Base-by-base conservation (phyloP, 768 basidiomycete genomes). In the Naganishia antarctica region DNA sequence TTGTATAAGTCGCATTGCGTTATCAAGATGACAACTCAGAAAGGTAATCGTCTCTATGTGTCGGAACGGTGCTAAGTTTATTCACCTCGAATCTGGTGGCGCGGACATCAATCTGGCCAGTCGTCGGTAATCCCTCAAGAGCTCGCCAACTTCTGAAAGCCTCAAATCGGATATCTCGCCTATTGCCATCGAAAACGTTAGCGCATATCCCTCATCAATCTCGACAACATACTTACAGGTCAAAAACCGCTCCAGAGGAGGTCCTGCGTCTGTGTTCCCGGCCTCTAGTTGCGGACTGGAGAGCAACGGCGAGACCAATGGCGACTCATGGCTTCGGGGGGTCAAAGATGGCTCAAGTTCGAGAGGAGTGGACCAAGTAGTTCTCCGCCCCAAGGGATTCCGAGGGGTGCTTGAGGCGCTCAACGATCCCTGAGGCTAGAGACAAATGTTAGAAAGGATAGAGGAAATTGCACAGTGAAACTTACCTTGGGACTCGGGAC, bases 121-220 rank as follows among this genome's bases (percentile, higher is more conserved):
- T 46, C 87, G 80, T 68, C 84, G 83, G 76, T 96, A 97, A 68
- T 96, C 93, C 32, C 80, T 78, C 73, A 98, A 78, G 45, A 99
- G 80, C 68, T 87, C 84, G 0, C 81, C 84, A 1, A 97, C 85
- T 69, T 99, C 94, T 0, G 86, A 84, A 26, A 97, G 78, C 60
- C 82, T 83, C 60, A 98, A 76, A 66, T 98, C 94, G 60, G 86
- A 88, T 49, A 84, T 83, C 0, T 83, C 79, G 67, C 86, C 51
- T 87, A 66, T 74, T 92, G 91, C 12, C 87, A 83, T 48, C 81
- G 79, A 46, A 83, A 85, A n/a, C n/a, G n/a, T 0, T 87, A 90
- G 83, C 64, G 9, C 46, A 43, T 11, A 40, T 26, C 13, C 21
- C 40, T 18, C 1, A 3, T 45, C 34, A 40, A 25, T 25, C 29